A percentile compares a stretch with the other conserved stretches of the same genome.
These are phyloP conservation scores for Aaosphaeria pasadenensis DNA, from an alignment of 2,329 filamentous ascomycete genomes.

Conservation along the genomic window DNA sequence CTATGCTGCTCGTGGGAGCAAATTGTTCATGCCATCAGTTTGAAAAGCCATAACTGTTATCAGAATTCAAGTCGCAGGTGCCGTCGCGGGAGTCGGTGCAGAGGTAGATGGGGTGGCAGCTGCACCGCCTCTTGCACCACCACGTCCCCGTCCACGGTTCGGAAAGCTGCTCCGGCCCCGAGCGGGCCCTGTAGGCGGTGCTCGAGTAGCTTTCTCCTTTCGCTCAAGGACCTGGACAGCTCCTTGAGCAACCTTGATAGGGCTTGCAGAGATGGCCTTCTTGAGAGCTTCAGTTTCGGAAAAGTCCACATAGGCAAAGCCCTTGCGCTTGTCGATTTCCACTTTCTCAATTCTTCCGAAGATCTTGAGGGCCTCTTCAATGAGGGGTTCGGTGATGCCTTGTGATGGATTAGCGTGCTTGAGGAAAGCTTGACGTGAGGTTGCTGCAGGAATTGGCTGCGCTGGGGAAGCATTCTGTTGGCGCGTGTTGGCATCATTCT, in stretches of 20 bases:
- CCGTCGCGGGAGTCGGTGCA: conserved; percentile 4
- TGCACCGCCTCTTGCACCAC: conserved; percentile 28
- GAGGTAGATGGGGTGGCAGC: conserved; percentile 8
- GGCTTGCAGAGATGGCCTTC: conserved; percentile 79
- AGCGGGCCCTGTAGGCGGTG: conserved; percentile 14
- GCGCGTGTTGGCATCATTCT: conserved; percentile 15
- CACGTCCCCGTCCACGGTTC: conserved; percentile 28
- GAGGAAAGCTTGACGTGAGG: conserved; percentile 54
- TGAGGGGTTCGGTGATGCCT: conserved; percentile 78
- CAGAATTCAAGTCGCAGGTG: conserved; percentile 2
- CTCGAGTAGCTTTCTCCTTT: conserved; percentile 53
- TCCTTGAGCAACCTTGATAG: conserved; percentile 77
- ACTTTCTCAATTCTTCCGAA: conserved; percentile 77
- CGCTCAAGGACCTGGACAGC: conserved; percentile 84
- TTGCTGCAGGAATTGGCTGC: conserved; percentile 21
- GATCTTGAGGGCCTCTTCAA: conserved; percentile 69
- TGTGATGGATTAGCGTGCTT: conserved; percentile 74
- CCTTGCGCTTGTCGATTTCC: conserved; percentile 92
- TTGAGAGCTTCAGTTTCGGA: conserved; percentile 67
- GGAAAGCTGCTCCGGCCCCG: conserved; percentile 30
- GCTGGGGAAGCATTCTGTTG: conserved; percentile 8
- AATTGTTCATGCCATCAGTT: too few relatives aligned
- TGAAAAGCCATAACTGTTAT: background rate
- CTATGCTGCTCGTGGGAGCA: background rate
- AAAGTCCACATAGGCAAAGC: conserved; percentile 92